These are phyloP conservation scores for Venturia carpophila DNA, from an alignment of 2,329 filamentous ascomycete species.

Conservation along the genomic window DNA sequence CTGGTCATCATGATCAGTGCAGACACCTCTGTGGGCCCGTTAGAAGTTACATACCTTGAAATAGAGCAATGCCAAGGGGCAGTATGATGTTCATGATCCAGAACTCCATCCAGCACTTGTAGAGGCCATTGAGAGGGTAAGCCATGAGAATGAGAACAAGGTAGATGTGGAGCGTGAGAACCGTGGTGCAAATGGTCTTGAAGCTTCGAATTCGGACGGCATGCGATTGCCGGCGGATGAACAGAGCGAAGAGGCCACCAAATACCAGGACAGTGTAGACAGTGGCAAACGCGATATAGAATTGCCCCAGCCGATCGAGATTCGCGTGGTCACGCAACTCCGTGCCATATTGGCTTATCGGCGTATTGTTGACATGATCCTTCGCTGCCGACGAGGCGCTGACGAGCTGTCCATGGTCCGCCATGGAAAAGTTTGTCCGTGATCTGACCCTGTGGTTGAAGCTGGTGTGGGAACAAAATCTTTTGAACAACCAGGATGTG, in stretches of 20 bases:
- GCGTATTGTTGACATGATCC: neutral
- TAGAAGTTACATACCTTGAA: constrained; percentile 44
- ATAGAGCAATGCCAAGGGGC: constrained; percentile 57
- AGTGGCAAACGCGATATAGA: constrained; percentile 20
- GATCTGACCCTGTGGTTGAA: neutral
- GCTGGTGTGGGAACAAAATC: neutral
- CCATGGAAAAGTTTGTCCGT: neutral
- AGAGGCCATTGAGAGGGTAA: constrained; percentile 31
- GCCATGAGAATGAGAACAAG: constrained; percentile 38
- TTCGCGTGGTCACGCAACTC: constrained; percentile 1
- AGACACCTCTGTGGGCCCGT: too few species aligned
- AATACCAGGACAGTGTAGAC: constrained; percentile 19
- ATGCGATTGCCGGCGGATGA: constrained; percentile 29
- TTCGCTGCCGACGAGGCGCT: neutral
- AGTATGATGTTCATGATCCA: constrained; percentile 62
- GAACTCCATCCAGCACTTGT: constrained; percentile 49
- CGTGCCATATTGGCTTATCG: neutral
- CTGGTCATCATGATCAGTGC: constrained; percentile 9
- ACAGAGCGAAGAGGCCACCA: constrained; percentile 31
- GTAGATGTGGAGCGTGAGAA: constrained; percentile 37
- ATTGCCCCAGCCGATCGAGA: constrained; percentile 17
- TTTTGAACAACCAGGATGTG: neutral
- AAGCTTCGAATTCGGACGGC: constrained; percentile 39
- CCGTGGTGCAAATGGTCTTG: constrained; percentile 35
- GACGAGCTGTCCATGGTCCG: neutral